Evolutionary conservation across 75 land plant species (phyloP).

Genomic region (Selaginella tamariscina): DNA sequence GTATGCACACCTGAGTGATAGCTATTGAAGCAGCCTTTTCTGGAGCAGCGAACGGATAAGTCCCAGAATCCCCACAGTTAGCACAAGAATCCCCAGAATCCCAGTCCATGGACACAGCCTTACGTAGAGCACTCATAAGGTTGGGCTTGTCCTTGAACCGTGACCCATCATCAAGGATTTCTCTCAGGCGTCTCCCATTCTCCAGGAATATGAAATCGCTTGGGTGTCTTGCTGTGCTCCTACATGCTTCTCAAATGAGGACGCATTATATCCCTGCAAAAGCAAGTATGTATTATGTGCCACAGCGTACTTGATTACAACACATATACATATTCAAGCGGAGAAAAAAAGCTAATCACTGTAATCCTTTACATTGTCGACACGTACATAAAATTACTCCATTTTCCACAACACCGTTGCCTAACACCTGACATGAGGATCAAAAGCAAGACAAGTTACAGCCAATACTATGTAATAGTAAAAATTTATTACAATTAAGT

Average conservation of each 20-base stretch:
- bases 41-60: too few relatives aligned
- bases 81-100: too few relatives aligned
- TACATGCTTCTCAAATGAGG: constrained; percentile 75
- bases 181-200: constrained; percentile 63
- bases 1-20: too few relatives aligned
- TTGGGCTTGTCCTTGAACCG: constrained; percentile 6
- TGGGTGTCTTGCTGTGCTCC: constrained; percentile 62
- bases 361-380: constrained; percentile 43
- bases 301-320: not conserved
- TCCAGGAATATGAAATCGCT: constrained; percentile 60
- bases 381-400: constrained; percentile 57
- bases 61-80: too few relatives aligned
- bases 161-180: constrained; percentile 44
- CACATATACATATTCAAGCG: too few relatives aligned
- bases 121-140: constrained; percentile 15
- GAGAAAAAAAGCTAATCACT: constrained; percentile 39
- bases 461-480: not conserved
- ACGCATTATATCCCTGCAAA: constrained; percentile 47
- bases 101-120: constrained; percentile 6
- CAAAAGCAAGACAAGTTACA: not conserved
- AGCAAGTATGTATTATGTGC: not conserved
- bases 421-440: constrained; percentile 23
- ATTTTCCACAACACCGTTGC: constrained; percentile 42
- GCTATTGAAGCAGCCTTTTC: too few relatives aligned
- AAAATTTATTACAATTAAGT: not conserved